These are phyloP conservation scores for Rubia tinctorum DNA, from an alignment of 305 asterid genomes.

Conservation along the genomic window DNA sequence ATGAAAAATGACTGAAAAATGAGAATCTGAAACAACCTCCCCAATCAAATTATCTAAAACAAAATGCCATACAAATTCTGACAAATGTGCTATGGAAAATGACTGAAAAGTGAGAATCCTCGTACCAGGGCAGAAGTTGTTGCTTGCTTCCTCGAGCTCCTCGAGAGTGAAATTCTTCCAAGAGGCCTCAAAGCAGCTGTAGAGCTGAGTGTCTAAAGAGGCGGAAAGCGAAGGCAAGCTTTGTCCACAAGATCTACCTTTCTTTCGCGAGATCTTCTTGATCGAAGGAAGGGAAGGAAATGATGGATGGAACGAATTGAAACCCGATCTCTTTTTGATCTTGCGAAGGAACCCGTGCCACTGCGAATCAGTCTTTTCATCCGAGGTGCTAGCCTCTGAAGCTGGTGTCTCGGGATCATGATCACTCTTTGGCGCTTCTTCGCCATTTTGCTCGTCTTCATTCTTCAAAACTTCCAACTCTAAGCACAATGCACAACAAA, in stretches of 20 bases:
- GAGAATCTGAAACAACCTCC: constrained; percentile 35
- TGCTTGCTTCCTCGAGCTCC: constrained; percentile 64
- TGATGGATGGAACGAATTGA: constrained; percentile 72
- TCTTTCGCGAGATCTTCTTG: constrained; percentile 65
- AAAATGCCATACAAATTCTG: not conserved
- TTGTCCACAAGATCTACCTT: constrained; percentile 40
- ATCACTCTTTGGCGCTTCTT: constrained; percentile 31
- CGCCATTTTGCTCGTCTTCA: constrained; percentile 17
- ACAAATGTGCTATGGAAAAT: not conserved
- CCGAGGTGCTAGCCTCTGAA: constrained; percentile 34
- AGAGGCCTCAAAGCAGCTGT: constrained; percentile 64
- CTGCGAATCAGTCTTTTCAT: constrained; percentile 45
- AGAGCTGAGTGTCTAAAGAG: constrained; percentile 50
- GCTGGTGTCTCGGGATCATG: constrained; percentile 27
- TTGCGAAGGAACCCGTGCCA: constrained; percentile 83
- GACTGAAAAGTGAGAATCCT: not conserved
- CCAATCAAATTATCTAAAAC: no score
- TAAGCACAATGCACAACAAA: constrained; percentile 2
- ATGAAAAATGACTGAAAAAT: not conserved
- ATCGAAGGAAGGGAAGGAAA: constrained; percentile 72
- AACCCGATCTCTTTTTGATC: constrained; percentile 54
- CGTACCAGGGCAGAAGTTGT: constrained; percentile 59
- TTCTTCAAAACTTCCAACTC: constrained; percentile 30
- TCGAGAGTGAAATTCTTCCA: constrained; percentile 85
- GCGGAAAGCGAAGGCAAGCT: constrained; percentile 64